Evolutionary conservation across 306 rosid species (phyloP), one percentile per base, ranked within the genome.

Genomic region (Vigna hirtella): DNA sequence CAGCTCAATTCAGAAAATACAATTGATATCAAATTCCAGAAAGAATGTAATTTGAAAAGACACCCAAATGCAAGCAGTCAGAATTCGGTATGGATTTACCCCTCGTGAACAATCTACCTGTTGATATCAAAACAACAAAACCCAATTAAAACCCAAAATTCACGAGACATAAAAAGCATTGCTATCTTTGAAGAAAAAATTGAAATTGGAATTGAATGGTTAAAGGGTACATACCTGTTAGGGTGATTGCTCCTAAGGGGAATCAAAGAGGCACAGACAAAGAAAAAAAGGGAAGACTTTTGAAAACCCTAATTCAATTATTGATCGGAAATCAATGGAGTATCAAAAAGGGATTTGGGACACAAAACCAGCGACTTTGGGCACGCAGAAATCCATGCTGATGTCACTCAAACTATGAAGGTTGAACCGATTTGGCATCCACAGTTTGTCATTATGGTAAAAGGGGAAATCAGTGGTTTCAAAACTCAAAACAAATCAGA

Each of bases 341-440:
- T 17, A 24, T 72, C 9, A 50, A 30, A 63, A 16, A 74, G 61
- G 40, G 59, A 16, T 68, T 74, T 45, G 70, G 38, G 65, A 53
- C 14, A 22, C 49, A 72, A 82, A 82, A 77, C 85, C 85, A 47
- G 79, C 50, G n/a, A 77, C 85, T 55, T 70, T 20, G 65, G 79
- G 85, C 82, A 72, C 85, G 79, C 85, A 57, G 85, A 82, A 53
- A 81, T 2, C 18, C 11, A 16, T 51, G 81, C 77, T 76, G 85
- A 79, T 68, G 72, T 76, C 73, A 56, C 20, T 69, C 20, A 32
- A 66, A 55, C 16, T 4, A 36, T 12, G 50, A 51, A 71, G 18
- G 34, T 32, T 36, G 32, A 18, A 53, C 72, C 34, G 0, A 65
- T 38, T 38, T 36, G 49, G 49, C 32, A 5, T 5, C 16, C 72